Percentiles rank a stretch among this genome's conserved stretches.
Evolutionary conservation across 768 basidiomycete species (phyloP).

Genomic region (Lactifluus volemus): DNA sequence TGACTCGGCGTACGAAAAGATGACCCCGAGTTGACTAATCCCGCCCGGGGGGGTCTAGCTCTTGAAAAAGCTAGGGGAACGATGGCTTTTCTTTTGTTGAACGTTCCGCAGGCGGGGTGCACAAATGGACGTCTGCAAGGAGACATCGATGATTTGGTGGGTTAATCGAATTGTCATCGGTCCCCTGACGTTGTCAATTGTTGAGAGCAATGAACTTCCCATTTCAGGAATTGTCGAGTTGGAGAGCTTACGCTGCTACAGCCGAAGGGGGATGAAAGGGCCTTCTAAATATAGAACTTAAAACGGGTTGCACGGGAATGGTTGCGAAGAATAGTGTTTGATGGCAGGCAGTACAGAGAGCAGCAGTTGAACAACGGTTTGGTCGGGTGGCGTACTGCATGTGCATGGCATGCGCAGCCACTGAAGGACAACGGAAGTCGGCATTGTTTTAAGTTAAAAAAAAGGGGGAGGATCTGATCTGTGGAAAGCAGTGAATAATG

Average conservation of each 20-base stretch:
- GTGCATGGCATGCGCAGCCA: slow-evolving; percentile 3
- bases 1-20: background rate
- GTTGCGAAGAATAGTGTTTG: slow-evolving; percentile 5
- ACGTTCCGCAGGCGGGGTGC: background rate
- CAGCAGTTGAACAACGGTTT: background rate
- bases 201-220: slow-evolving; percentile 8
- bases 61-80: background rate
- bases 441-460: slow-evolving; percentile 7
- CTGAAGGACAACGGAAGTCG: background rate
- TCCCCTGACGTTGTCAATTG: slow-evolving; percentile 9
- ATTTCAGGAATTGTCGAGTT: background rate
- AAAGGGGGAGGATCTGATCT: background rate
- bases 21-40: background rate
- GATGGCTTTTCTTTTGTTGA: background rate
- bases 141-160: background rate
- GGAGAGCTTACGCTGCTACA: background rate
- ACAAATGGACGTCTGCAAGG: background rate
- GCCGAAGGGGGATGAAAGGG: slow-evolving; percentile 16
- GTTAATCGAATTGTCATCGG: background rate
- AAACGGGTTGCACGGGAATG: slow-evolving; percentile 8
- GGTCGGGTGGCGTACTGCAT: background rate
- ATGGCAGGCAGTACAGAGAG: background rate
- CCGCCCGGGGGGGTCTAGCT: background rate
- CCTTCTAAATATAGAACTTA: slow-evolving; percentile 8
- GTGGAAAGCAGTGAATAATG: background rate